These are phyloP conservation scores for Aristolochia fimbriata DNA, from an alignment of 164 flowering plant species.

Conservation along the genomic window DNA sequence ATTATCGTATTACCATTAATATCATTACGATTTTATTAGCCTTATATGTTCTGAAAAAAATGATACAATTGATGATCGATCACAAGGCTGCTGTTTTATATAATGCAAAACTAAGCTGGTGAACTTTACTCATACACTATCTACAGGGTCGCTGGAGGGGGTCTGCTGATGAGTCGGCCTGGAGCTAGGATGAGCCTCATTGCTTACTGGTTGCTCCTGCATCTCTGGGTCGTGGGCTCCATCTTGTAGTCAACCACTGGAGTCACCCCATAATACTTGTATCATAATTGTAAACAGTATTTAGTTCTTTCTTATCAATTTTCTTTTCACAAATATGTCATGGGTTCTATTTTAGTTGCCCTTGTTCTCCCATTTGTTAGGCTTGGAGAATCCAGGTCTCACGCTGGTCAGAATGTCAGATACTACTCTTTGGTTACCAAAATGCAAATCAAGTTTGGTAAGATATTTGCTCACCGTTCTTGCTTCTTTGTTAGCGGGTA, in stretches of 20 bases:
- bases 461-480: too few relatives aligned
- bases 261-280: neutral
- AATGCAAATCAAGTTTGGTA: neutral
- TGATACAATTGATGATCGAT: too few relatives aligned
- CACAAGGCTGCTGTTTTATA: neutral
- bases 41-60: neutral
- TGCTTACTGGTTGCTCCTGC: conserved; percentile 68
- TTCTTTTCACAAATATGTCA: neutral
- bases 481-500: too few relatives aligned
- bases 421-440: neutral
- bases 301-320: neutral
- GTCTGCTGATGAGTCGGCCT: conserved; percentile 75
- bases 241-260: conserved; percentile 37
- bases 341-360: conserved; percentile 9
- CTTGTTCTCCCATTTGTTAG: conserved; percentile 29
- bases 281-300: conserved; percentile 2
- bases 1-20: too few relatives aligned
- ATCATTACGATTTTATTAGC: too few relatives aligned
- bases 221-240: conserved; percentile 73
- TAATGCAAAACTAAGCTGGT: neutral
- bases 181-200: conserved; percentile 76
- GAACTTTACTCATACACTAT: too few relatives aligned
- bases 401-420: neutral
- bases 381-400: conserved; percentile 25
- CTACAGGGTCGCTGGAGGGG: conserved; percentile 81